Conservation (phyloP, 371 early-diverging fungal species). For the Syncephalastrum monosporum region DNA sequence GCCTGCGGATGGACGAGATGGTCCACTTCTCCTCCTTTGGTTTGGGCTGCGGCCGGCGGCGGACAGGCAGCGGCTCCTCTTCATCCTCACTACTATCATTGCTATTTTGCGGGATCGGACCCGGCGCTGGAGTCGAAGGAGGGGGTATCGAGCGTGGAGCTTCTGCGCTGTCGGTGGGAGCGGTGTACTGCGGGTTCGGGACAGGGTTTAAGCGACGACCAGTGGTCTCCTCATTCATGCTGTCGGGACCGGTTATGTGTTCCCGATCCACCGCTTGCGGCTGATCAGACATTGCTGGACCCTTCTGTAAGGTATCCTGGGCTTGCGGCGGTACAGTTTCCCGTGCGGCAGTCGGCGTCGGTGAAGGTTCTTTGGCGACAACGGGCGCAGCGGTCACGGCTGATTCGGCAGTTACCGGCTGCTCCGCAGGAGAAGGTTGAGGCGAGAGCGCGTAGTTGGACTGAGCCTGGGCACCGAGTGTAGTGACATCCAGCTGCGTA, state of each 20-base stretch:
- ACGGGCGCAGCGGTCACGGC: no score
- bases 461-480: no score
- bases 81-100: slow-evolving; percentile 18
- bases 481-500: not conserved
- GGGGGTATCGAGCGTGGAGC: not conserved
- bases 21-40: slow-evolving; percentile 24
- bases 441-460: no score
- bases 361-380: no score
- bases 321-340: no score
- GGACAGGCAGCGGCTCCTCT: slow-evolving; percentile 1
- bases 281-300: no score
- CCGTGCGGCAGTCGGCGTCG: no score
- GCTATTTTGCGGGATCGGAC: not conserved
- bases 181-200: slow-evolving; percentile 14
- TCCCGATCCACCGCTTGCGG: no score
- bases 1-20: slow-evolving; percentile 22
- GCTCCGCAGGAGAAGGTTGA: no score
- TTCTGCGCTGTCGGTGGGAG: not conserved
- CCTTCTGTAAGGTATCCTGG: no score
- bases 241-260: no score
- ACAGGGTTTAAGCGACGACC: slow-evolving; percentile 17
- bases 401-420: no score
- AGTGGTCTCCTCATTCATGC: not conserved
- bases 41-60: slow-evolving; percentile 6
- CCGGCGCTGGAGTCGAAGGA: not conserved